Evolutionary conservation across 306 rosid genomes (phyloP), one percentile per base, ranked within the genome.

Genomic region (Quercus aquifolioides): DNA sequence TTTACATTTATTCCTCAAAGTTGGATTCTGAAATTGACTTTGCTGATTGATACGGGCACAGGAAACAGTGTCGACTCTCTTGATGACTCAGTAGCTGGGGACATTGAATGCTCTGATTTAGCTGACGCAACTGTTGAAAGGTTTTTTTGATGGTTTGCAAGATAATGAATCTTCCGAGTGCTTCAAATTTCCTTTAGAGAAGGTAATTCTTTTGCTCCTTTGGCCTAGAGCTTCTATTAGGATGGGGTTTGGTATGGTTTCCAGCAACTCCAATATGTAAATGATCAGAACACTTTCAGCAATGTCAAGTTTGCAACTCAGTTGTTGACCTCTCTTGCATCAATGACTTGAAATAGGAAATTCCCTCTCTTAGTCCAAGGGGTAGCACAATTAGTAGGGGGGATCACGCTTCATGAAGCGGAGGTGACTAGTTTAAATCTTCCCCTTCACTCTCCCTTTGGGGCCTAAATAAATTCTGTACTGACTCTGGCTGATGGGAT

Each of bases 121-220:
- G 79, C 83, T 62, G 79, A 69, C 78, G 49, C 73, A 41, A 82
- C 65, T 49, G 80, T 78, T 75, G 84, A 85, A 82, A 84, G 73
- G 43, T 64, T 84, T 71, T 71, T 43, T 64, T 6, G 79, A 79
- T 79, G 81, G 83, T 84, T 74, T 71, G 28, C 84, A 79, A 63
- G 85, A 82, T 74, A 71, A 49, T 65, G 83, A 84, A 76, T 84
- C 83, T 19, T 81, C 87, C 23, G 70, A 79, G 65, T 74, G 74
- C 80, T 77, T 60, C 46, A 77, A 79, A 64, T 71, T 84, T 60
- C 62, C 81, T 78, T 60, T 31, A 56, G 87, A 82, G 78, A 80
- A 41, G 89, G 97, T 90, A 84, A 72, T 46, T 80, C 55, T 72
- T 23, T 54, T 63, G 64, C 71, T 35, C 35, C 54, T 31, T 74